Evolutionary conservation across 1,284 basidiomycete species (phyloP).

Genomic region (Boletus sp.): DNA sequence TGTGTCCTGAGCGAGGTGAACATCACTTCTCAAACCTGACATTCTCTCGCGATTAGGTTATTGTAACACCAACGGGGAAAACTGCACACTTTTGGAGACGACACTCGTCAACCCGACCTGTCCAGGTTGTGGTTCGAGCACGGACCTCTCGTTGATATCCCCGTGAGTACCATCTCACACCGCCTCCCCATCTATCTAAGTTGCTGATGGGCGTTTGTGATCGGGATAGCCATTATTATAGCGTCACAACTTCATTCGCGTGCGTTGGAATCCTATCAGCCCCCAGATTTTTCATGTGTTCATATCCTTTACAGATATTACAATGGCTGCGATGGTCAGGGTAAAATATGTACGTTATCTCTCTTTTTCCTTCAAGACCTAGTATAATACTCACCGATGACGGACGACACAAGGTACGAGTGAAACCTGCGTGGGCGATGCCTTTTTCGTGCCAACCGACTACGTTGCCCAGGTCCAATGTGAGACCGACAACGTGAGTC

Average conservation of each 20-base stretch:
- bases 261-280: slow-evolving; percentile 15
- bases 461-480: slow-evolving; percentile 42
- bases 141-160: slow-evolving; percentile 44
- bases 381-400: background rate
- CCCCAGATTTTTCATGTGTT: background rate
- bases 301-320: slow-evolving; percentile 21
- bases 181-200: background rate
- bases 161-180: slow-evolving; percentile 33
- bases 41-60: slow-evolving; percentile 17
- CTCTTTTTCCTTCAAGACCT: background rate
- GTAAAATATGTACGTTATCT: slow-evolving; percentile 20
- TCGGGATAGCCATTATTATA: slow-evolving; percentile 21
- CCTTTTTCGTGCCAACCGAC: slow-evolving; percentile 42
- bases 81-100: slow-evolving; percentile 43
- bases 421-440: slow-evolving; percentile 30
- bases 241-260: slow-evolving; percentile 29
- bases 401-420: slow-evolving; percentile 4
- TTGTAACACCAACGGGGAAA: slow-evolving; percentile 44
- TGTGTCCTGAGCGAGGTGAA: background rate
- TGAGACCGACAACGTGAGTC: slow-evolving; percentile 27
- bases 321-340: slow-evolving; percentile 24
- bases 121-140: slow-evolving; percentile 41
- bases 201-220: background rate
- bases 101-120: slow-evolving; percentile 42
- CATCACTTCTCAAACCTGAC: background rate